Base-by-base conservation (phyloP, 352 stramenopile genomes). In the Globisporangium okanoganense region DNA sequence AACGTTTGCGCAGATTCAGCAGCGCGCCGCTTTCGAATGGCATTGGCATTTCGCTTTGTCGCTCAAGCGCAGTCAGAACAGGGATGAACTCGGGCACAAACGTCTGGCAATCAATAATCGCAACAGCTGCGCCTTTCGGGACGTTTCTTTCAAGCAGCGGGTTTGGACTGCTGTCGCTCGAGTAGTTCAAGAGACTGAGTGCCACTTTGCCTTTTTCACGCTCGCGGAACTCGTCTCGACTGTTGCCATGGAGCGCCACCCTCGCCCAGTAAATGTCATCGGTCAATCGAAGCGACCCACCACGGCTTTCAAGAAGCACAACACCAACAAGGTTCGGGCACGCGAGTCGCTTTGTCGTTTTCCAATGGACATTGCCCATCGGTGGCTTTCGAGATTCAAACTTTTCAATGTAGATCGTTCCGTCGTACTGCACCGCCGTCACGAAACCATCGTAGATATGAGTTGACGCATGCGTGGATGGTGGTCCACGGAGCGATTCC, bases 31-130 rank as follows among this genome's bases (percentile, higher is more conserved):
- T 70, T 50, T 92, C 73, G 57, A 96, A 96, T 16, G 85, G 83
- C 29, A 94, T 74, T 0, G 74, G 65, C 64, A 86, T 78, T n/a
- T 87, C 63, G 10, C 78, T 72, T 54, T 95, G 86, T 13, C 74
- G 73, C 57, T 94, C 82, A n/a, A 94, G 56, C 0, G 86, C 84
- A 62, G 86, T 86, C 25, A 96, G 60, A 8, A 96, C 87, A 4
- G 87, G 86, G 25, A 96, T 78, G 41, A 92, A 96, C 67, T 96
- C 88, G 0, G 86, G 86, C 1, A 93, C 85, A 65, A 96, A 96
- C 8, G 83, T 87, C 63, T 89, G 79, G 45, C 85, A 95, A 57
- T 96, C 86, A 64, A 96, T 91, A 48, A 96, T 87, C 10, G 78
- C 86, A 41, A 96, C 67, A 29, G 71, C 62, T 27, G 77, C 58